Evolutionary conservation across 768 basidiomycete genomes (phyloP).

Genomic region (Pleurotus djamor): DNA sequence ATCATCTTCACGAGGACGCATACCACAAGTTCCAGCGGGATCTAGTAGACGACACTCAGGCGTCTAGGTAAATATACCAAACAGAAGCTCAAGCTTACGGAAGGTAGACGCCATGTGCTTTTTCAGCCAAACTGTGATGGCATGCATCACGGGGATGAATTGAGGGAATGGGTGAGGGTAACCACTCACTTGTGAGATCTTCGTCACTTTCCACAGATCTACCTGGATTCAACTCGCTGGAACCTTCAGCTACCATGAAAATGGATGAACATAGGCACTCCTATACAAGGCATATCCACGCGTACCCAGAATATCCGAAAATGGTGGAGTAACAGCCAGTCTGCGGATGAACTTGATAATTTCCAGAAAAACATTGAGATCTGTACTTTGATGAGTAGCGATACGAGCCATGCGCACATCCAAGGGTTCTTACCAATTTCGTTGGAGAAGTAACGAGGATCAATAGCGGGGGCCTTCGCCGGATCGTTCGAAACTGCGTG

Average conservation of each 20-base stretch:
- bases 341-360: slow-evolving; percentile 15
- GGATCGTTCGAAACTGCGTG: background rate
- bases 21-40: slow-evolving; percentile 42
- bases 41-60: slow-evolving; percentile 10
- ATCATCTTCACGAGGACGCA: slow-evolving; percentile 36
- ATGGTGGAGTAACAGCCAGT: slow-evolving; percentile 12
- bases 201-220: background rate
- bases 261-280: background rate
- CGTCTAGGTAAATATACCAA: background rate
- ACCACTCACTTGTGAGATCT: background rate
- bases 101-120: background rate
- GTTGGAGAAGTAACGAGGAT: background rate
- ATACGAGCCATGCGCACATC: background rate
- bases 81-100: background rate
- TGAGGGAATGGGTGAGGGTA: no score
- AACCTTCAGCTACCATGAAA: no score
- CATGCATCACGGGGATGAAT: background rate
- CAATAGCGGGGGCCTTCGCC: background rate
- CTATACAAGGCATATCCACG: background rate
- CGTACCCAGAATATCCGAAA: slow-evolving; percentile 16
- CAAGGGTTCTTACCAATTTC: background rate
- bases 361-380: slow-evolving; percentile 14
- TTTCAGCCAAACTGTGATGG: background rate
- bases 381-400: background rate
- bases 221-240: slow-evolving; percentile 2